Evolutionary conservation across 2,329 filamentous ascomycete species (phyloP).

Genomic region (Verticillium nonalfalfae): DNA sequence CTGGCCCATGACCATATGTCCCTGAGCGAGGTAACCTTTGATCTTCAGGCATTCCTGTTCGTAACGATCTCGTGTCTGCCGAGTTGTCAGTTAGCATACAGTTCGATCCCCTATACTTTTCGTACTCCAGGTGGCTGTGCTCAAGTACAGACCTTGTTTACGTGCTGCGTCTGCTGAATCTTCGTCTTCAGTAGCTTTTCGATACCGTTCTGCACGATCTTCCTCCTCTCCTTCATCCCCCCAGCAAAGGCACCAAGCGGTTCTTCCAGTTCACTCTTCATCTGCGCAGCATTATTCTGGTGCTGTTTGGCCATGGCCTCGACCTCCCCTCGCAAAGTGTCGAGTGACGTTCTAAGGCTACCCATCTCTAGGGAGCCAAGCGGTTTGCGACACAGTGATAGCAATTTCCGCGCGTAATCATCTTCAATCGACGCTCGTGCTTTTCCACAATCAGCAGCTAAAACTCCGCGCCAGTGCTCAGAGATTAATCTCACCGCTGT

Average conservation of each 20-base stretch:
- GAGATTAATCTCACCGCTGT: conserved; percentile 52
- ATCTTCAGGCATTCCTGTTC: conserved; percentile 98
- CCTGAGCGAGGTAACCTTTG: conserved; percentile 96
- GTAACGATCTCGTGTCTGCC: conserved; percentile 79
- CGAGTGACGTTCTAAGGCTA: conserved; percentile 75
- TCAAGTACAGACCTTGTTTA: conserved; percentile 70
- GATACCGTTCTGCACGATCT: conserved; percentile 90
- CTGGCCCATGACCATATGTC: conserved; percentile 99
- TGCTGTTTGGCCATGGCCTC: conserved; percentile 94
- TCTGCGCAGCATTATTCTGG: conserved; percentile 81
- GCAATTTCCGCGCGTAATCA: conserved; percentile 86
- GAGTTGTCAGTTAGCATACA: background rate
- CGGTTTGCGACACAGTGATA: conserved; percentile 79
- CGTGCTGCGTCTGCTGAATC: conserved; percentile 79
- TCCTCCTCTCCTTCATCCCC: conserved; percentile 91
- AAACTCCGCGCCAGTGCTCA: background rate
- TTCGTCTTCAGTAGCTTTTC: conserved; percentile 94
- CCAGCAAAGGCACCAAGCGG: conserved; percentile 86
- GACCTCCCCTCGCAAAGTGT: conserved; percentile 81
- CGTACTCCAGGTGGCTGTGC: background rate
- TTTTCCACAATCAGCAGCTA: conserved; percentile 21
- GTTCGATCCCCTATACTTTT: too few relatives aligned
- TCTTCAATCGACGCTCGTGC: conserved; percentile 93
- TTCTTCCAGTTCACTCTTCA: conserved; percentile 95
- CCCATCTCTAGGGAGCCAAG: conserved; percentile 84